Conservation (phyloP, 1,284 basidiomycete genomes). For the Fomitopsis schrenkii region DNA sequence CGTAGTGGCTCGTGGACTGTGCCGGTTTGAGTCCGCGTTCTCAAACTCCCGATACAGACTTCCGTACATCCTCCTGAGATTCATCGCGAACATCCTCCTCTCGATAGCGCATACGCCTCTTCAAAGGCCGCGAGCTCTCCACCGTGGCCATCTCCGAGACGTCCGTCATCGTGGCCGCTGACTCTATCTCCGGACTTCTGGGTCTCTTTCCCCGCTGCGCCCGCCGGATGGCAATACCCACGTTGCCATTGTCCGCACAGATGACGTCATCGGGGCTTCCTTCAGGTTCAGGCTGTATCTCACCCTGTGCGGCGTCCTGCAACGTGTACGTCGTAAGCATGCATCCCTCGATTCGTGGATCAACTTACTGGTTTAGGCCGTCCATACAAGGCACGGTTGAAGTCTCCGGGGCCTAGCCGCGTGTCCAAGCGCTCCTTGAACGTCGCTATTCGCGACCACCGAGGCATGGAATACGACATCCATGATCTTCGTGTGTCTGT, state of each 20-base stretch:
- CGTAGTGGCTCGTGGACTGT: neutral
- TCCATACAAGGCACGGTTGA: constrained; percentile 16
- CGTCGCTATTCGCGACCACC: constrained; percentile 19
- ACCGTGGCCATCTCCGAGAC: neutral
- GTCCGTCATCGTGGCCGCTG: neutral
- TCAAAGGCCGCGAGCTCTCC: neutral
- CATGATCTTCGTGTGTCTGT: constrained; percentile 6
- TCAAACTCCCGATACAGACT: neutral
- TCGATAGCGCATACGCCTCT: neutral
- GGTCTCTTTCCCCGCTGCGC: constrained; percentile 1
- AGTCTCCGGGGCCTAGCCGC: constrained; percentile 18
- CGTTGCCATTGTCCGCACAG: neutral
- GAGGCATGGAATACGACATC: constrained; percentile 12
- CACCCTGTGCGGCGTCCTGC: neutral
- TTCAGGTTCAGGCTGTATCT: neutral
- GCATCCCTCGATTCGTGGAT: neutral
- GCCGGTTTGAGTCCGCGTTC: neutral
- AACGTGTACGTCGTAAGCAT: neutral
- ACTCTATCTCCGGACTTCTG: constrained; percentile 3
- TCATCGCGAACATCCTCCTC: neutral
- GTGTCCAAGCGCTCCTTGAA: constrained; percentile 20
- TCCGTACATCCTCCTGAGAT: neutral
- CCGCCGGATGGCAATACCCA: neutral
- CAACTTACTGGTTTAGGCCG: constrained; percentile 16
- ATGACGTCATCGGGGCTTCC: neutral